Evolutionary conservation across 2,329 filamentous ascomycete genomes (phyloP).

Genomic region (Aurifilum marmelostoma): DNA sequence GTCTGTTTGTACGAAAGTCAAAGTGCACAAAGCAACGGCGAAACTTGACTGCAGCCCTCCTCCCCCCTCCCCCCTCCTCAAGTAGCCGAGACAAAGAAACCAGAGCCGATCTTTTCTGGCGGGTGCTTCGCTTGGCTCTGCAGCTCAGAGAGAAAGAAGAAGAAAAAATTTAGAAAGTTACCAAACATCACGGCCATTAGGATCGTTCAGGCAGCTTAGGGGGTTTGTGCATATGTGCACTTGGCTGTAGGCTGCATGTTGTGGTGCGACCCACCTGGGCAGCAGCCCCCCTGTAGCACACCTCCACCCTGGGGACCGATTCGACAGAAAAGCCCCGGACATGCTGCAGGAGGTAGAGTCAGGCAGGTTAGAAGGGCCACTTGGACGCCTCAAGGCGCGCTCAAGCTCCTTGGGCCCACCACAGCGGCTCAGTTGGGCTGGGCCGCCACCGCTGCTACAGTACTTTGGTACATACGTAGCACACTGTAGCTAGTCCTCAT

Average conservation of each 20-base stretch:
- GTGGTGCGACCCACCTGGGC: constrained; percentile 4
- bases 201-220: neutral
- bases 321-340: constrained; percentile 10
- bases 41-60: neutral
- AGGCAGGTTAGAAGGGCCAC: constrained; percentile 7
- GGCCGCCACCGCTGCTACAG: neutral
- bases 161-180: neutral
- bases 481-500: neutral
- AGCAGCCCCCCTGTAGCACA: constrained; percentile 2
- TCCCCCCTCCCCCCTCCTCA: neutral
- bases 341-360: constrained; percentile 2
- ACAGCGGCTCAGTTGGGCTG: neutral
- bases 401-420: neutral
- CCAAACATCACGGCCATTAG: neutral
- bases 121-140: neutral
- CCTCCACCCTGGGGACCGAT: constrained; percentile 2
- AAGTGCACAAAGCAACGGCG: neutral
- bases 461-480: neutral
- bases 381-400: neutral
- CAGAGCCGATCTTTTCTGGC: neutral
- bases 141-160: neutral
- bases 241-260: neutral
- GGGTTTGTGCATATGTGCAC: constrained; percentile 1
- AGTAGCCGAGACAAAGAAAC: neutral
- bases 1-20: neutral